Base-by-base conservation (phyloP, 495 filamentous ascomycete genomes). In the Lichenothelia convexa region DNA sequence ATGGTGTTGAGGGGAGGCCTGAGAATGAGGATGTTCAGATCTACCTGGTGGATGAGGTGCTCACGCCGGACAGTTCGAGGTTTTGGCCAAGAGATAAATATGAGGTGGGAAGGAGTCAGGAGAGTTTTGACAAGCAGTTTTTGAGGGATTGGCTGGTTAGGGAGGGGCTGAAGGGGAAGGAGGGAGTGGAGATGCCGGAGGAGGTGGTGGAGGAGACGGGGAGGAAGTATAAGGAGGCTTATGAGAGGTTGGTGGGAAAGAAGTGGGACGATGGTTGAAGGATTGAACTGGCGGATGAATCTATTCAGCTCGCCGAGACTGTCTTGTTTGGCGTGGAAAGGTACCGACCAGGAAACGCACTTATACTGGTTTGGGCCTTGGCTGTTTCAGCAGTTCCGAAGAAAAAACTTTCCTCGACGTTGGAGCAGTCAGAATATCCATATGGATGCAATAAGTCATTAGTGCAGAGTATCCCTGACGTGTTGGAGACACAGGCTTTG, bases 41-140 rank as follows among this genome's bases (percentile, higher is more conserved):
- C 4, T 75, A 92, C 13, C 62, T 94, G 13, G 72, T 89, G 4
- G 89, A 97, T 51, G 89, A 97, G 56, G 85, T 93, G 12, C 61
- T 95, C 29, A 95, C 87, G 5, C 77, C 60, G 4, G 60, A 61
- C 37, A 51, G 42, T 30, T 84, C 77, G 9, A 73, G 89, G 7
- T 93, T 94, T 66, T 97, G 89, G 89, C 74, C 71, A 3, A 69
- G 67, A 43, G 74, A 71, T 18, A 60, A 61, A 6, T 93, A 93
- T 46, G 67, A 69, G 45, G 55, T 74, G 21, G 87, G 87, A 0
- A 62, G 63, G 23, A 65, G 78, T 16, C 85, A 93, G 62, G 62
- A 72, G 36, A 86, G 78, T 57, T 86, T 77, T 38, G 87, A 95
- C 52, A 95, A 97, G 68, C 89, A 94, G 66, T 78, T 68, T 45